Percentiles rank a stretch among this genome's conserved stretches.
Conservation (phyloP, 139 green algal genomes). For the Spirogloea muscicola region DNA sequence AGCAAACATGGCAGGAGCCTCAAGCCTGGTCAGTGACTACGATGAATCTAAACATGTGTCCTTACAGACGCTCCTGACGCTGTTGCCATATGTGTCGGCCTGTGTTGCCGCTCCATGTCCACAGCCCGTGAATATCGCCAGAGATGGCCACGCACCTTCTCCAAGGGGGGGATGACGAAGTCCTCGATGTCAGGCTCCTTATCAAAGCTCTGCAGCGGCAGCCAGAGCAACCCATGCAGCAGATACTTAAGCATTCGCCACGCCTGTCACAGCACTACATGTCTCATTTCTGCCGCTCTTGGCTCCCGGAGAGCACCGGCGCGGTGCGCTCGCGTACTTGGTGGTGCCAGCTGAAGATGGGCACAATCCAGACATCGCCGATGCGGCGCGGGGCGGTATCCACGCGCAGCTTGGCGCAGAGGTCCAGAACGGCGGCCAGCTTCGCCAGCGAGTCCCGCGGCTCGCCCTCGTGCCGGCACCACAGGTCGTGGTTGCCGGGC, state of each 20-base stretch:
- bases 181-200: constrained; percentile 26
- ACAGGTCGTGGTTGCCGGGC: constrained; percentile 53
- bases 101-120: too few relatives aligned
- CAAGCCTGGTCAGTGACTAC: not conserved
- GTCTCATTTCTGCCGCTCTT: too few relatives aligned
- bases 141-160: constrained; percentile 15
- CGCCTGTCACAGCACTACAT: too few relatives aligned
- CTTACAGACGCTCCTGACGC: not conserved
- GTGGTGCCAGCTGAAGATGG: constrained; percentile 47
- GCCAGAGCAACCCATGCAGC: too few relatives aligned
- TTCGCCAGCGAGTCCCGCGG: constrained; percentile 36
- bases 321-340: too few relatives aligned
- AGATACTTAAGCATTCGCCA: too few relatives aligned
- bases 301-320: too few relatives aligned
- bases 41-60: not conserved
- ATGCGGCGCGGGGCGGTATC: constrained; percentile 24
- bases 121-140: not conserved
- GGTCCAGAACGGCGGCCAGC: constrained; percentile 25
- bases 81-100: too few relatives aligned
- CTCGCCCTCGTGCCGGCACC: constrained; percentile 34
- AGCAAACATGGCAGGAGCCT: not conserved
- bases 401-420: constrained; percentile 34
- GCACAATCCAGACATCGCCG: constrained; percentile 42
- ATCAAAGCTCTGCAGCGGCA: constrained; percentile 42
- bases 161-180: constrained; percentile 21